Evolutionary conservation across 192 early-diverging fungal species (phyloP), one percentile per base, ranked within the genome.

Genomic region (Pilaira anomala): DNA sequence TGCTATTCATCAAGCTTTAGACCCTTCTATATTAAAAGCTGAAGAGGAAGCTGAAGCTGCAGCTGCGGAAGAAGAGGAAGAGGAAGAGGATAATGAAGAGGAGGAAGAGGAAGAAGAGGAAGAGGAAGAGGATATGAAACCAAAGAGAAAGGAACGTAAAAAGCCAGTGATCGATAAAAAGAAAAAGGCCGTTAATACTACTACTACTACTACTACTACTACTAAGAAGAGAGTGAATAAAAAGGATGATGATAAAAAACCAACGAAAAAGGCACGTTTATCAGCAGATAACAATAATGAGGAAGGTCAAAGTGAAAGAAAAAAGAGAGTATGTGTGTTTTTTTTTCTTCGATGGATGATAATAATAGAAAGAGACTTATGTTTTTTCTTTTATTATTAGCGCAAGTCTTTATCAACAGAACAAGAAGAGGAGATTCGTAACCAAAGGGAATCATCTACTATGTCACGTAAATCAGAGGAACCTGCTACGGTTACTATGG

Each of bases 1-100:
- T 30, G 74, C 74, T 0, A 48, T 76, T 11, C 45, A 65, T 21
- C 65, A 76, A 30, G 74, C 74, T 16, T 60, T 76, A 18, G 69
- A 71, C 63, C 69, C 74, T 12, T 60, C 62, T 59, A 33, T 66
- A 28, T 44, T 63, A 36, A 48, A 63, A 18, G 36, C 45, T 21
- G 48, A 62, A 46, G 61, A 48, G 19, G 60, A 68, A 45, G 59
- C 40, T 25, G 19, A 48, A 16, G 68, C 51, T 2, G 65, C 56
- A 0, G 61, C 63, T 25, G 42, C 55, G 29, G 65, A 67, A 45
- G 50, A 55, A 48, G 58, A 51, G 22, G 68, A 70, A 16, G 65
- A 69, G 14, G 62, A 60, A 11, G 66, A 55, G 0, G 63, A 46
- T 9, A 46, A 60, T 24, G 64, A 66, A 22, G 65, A 66, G 14